Base-by-base conservation (phyloP, 2,329 filamentous ascomycete genomes). In the Pseudofabraea citricarpa region DNA sequence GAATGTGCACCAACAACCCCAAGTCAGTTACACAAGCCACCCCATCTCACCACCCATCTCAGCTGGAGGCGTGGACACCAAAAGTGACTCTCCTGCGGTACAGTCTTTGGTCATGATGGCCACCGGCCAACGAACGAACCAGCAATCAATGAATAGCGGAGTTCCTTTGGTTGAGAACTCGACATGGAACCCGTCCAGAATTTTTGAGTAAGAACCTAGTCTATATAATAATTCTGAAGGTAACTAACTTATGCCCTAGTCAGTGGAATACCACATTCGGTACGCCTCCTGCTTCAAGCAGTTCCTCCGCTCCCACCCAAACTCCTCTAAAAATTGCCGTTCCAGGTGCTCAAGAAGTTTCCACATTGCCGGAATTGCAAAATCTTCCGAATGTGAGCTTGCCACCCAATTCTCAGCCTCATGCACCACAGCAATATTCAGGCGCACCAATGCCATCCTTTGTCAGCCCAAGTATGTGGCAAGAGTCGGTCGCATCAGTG, bases 201-300 rank as follows among this genome's bases (percentile, higher is more conserved):
- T 95, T 53, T 91, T 95, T 75, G 87, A 91, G 89, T 95, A 77
- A 75, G 87, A 36, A 12, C 13, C 19, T 6, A 38, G 16, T 3
- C 7, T 29, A 7, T 9, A 8, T 18, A 37, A 7, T 35, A 22
- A n/a, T 4, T 13, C 32, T 18, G 6, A 9, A 35, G 9, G 24
- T 45, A 40, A 42, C 56, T 66, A 53, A 71, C 48, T 27, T 40
- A 20, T 27, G 6, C 33, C 53, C 50, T 58, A 95, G 90, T 65
- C 89, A 95, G 72, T 97, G 91, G 90, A 90, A 95, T 66, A 83
- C 86, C 60, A 90, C 91, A 53, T 97, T 96, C 70, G 87, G 89
- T 72, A 87, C 59, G 58, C 57, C 51, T 56, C 57, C 55, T 55
- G 49, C 53, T 52, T 15, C 35, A 22, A 56, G 55, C 50, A 55